Percentiles rank a stretch among this genome's conserved stretches.
phyloP scores from a whole-genome alignment of 2,329 filamentous ascomycete species.

The Arthrinium phaeospermum region DNA sequence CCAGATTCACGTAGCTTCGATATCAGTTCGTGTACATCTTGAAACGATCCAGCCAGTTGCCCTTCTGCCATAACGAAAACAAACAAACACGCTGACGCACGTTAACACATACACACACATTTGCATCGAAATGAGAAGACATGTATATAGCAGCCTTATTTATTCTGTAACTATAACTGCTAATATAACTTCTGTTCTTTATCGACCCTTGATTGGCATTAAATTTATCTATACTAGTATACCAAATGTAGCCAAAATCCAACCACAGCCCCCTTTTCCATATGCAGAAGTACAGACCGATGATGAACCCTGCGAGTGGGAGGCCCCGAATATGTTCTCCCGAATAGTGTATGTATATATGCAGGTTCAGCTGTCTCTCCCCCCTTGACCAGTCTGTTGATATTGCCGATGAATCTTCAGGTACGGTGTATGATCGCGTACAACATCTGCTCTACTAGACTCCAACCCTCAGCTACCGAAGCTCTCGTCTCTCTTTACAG shows the following conservation, averaged over 20 bases:
- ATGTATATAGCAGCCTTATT: background rate
- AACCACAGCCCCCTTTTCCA: background rate
- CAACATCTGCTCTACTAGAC: too few relatives aligned
- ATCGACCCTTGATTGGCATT: background rate
- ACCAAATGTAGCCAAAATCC: background rate
- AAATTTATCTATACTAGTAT: background rate
- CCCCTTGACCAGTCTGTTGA: background rate
- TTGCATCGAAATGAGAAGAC: too few relatives aligned
- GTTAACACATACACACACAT: too few relatives aligned
- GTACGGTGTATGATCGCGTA: background rate
- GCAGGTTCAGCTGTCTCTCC: background rate
- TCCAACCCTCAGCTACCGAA: too few relatives aligned
- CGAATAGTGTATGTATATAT: background rate
- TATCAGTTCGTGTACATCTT: too few relatives aligned
- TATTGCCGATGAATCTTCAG: background rate
- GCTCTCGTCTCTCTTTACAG: background rate
- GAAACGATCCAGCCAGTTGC: too few relatives aligned
- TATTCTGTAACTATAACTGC: background rate
- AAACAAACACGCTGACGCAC: too few relatives aligned
- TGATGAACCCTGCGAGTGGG: background rate
- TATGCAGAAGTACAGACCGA: background rate
- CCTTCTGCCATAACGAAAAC: too few relatives aligned
- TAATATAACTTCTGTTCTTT: background rate
- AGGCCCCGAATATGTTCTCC: background rate
- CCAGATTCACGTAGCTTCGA: too few relatives aligned